Base-by-base conservation (phyloP, 2,329 filamentous ascomycete genomes). In the Lasiodiplodia theobromae region DNA sequence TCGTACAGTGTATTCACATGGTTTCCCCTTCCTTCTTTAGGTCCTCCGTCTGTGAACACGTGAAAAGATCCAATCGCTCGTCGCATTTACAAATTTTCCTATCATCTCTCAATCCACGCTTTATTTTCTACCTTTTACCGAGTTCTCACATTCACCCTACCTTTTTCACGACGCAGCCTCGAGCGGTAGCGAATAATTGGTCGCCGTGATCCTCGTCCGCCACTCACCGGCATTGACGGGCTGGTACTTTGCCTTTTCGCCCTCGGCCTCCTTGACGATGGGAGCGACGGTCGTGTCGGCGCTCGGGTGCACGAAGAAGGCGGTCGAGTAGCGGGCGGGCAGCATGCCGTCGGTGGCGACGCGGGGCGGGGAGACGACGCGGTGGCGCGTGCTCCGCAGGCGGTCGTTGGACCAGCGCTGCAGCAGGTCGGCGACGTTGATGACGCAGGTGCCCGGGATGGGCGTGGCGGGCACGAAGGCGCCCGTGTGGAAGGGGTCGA, bases 301-400 rank as follows among this genome's bases (percentile, higher is more conserved):
- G 76, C 96, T 93, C 7, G 93, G 93, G 73, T 96, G 95, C 83
- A 93, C 96, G 77, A 97, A 96, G 81, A 96, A 97, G 74, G 94
- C 94, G 76, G 97, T 91, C 74, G 91, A 95, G 76, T 97, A 97
- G 37, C 83, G 73, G 7, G 93, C 85, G 1, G 93, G 93, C 77
- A 96, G 90, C 25, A 85, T 85, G 58, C 28, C 28, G 4, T 77
- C 78, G 40, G 4, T 14, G 12, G 11, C 40, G 3, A 84, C 85
- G 14, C 83, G 82, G 0, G 92, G 92, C 2, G 94, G 94, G 81
- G 97, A 92, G 8, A 97, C 92, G 0, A 97, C 94, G 11, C 94
- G 89, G 79, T 97, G 94, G 69, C 94, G 88, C 2, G 94, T 97
- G 76, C 92, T 95, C 82, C 92, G 94, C 81, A 97, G 96, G 4